These are phyloP conservation scores for Phoma herbarum DNA, from an alignment of 2,329 filamentous ascomycete species.

Conservation along the genomic window DNA sequence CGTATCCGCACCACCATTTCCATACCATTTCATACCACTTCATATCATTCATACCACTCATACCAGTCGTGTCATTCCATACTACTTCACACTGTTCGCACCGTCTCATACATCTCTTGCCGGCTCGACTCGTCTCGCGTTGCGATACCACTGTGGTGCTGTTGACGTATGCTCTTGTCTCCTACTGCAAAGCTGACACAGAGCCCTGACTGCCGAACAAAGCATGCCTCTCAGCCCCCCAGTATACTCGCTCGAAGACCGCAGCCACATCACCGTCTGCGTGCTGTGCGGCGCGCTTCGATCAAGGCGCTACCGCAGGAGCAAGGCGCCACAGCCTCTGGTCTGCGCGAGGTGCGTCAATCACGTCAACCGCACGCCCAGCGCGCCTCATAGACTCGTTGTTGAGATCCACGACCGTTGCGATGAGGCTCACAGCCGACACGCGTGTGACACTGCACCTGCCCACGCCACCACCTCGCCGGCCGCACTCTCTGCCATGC, in stretches of 20 bases:
- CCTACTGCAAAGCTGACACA: neutral
- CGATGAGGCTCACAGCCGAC: neutral
- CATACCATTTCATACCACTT: no score
- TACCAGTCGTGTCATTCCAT: no score
- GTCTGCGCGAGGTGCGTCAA: conserved; percentile 1
- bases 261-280: neutral
- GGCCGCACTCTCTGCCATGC: neutral
- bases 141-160: no score
- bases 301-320: conserved; percentile 1
- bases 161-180: no score
- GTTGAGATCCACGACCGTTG: neutral
- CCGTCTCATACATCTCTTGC: neutral
- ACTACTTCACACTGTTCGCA: no score
- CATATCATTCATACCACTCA: no score
- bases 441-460: neutral
- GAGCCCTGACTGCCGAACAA: neutral
- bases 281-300: neutral
- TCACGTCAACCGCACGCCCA: neutral
- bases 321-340: neutral
- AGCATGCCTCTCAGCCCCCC: neutral
- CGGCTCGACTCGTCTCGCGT: neutral
- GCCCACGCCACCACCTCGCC: neutral
- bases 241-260: neutral
- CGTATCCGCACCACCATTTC: no score
- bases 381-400: neutral